Base-by-base conservation (phyloP, 768 basidiomycete genomes). In the Serendipita vermifera region DNA sequence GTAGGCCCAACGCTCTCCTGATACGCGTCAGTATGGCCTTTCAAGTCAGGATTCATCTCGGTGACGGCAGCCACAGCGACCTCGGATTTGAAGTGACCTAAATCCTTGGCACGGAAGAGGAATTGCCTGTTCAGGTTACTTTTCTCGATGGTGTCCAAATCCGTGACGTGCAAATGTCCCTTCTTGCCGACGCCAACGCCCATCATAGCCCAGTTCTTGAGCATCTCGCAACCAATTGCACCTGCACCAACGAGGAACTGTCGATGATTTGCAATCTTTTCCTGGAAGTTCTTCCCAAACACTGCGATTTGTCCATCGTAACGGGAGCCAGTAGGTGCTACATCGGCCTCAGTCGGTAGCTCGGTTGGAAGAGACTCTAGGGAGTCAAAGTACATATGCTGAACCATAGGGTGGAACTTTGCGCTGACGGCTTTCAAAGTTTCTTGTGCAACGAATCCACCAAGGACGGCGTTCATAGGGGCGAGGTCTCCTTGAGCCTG, bases 151-250 rank as follows among this genome's bases (percentile, higher is more conserved):
- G 93, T 97, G 69, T 99, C 96, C 63, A 99, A 70, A 69, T 99
- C 96, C 3, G 96, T 98, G 56, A 98, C 89, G 63, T 93, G 82
- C 57, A 99, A 87, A 54, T 76, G 71, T 7, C 88, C 96, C 38
- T 81, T 75, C 14, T 78, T 73, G 9, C 88, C 88, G 29, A 83
- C 78, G 5, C 80, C 93, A 41, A 99, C 73, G 59, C 96, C 96
- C 77, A 98, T 94, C 90, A 98, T 87, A 61, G 88, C 87, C 96
- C 96, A 99, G 70, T 98, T 99, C 76, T 99, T 99, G 64, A 99
- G 72, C 96, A 98, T 98, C 72, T 99, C 96, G 66, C 96, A 99
- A 17, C 96, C 96, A 67, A 99, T 98, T 33, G 96, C 96, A 40
- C 96, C 96, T n/a, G 94, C 83, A 6, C 96, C 96, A 56, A 99